Percentiles rank a stretch among this genome's conserved stretches.
Conservation (phyloP, 176 grass and related monocot genomes). For the Avena eriantha region DNA sequence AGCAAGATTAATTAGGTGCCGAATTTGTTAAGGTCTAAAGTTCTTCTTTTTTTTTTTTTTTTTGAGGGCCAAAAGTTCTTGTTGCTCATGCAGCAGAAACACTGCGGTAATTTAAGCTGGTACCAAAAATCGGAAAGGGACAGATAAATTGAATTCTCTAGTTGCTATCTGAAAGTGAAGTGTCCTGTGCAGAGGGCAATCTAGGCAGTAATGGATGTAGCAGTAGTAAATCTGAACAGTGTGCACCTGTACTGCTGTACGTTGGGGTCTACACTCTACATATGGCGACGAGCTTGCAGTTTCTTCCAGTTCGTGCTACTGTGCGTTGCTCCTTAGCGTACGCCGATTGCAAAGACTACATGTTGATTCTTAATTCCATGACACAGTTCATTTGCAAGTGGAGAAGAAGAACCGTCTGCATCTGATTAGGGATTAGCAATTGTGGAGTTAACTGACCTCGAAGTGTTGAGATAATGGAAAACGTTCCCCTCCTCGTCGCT, state of each 20-base stretch:
- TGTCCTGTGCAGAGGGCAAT: constrained; percentile 24
- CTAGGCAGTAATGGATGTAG: not conserved
- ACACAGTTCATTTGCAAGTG: not conserved
- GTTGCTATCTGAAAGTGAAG: constrained; percentile 27
- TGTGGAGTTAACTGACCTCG: too few relatives aligned
- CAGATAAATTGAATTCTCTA: not conserved
- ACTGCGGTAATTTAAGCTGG: not conserved
- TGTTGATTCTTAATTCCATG: not conserved
- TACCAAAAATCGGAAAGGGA: not conserved
- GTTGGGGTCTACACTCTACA: not conserved
- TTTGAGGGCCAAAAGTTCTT: too few relatives aligned
- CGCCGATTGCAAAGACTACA: not conserved
- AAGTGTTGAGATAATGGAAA: too few relatives aligned
- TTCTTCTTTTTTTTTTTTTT: too few relatives aligned
- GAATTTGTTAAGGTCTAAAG: not conserved
- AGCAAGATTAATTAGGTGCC: not conserved
- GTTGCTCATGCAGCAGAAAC: not conserved
- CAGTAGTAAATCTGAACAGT: constrained; percentile 1
- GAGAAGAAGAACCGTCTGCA: not conserved
- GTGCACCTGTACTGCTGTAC: not conserved
- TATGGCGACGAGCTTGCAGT: not conserved
- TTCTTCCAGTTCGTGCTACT: not conserved
- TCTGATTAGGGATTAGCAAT: too few relatives aligned
- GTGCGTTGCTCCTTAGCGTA: not conserved
- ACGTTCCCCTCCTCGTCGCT: too few relatives aligned